Conservation (phyloP, 495 filamentous ascomycete genomes). For the Aspergillus steynii region DNA sequence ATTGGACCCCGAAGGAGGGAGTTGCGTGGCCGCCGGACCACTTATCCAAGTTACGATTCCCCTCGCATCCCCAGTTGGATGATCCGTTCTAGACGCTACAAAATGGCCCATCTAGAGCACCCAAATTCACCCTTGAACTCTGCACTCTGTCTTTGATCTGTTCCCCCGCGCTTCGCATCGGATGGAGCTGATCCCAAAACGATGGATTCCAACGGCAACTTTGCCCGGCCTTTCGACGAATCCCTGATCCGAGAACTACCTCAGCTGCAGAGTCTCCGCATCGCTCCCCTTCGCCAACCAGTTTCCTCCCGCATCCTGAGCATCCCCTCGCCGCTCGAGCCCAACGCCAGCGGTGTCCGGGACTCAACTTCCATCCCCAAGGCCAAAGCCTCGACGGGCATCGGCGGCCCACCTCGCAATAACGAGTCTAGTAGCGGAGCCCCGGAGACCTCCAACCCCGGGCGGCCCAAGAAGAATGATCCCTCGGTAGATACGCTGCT, state of each 20-base stretch:
- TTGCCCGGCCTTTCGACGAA: slow-evolving; percentile 40
- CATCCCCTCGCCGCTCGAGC: slow-evolving; percentile 47
- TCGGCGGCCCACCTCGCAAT: slow-evolving; percentile 26
- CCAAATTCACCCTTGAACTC: background rate
- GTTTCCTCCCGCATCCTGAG: slow-evolving; percentile 45
- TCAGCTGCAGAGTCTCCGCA: slow-evolving; percentile 45
- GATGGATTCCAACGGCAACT: slow-evolving; percentile 37
- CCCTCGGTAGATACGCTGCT: slow-evolving; percentile 30
- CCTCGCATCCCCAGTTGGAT: background rate
- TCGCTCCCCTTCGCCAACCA: slow-evolving; percentile 52
- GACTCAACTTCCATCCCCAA: slow-evolving; percentile 38
- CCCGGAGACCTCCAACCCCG: slow-evolving; percentile 36
- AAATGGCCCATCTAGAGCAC: background rate
- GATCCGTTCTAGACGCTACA: background rate
- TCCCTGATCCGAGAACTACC: slow-evolving; percentile 45
- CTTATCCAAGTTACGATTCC: background rate
- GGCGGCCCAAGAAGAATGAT: slow-evolving; percentile 39
- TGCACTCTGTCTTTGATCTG: slow-evolving; percentile 11
- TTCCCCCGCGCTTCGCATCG: slow-evolving; percentile 10
- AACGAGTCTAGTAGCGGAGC: slow-evolving; percentile 21
- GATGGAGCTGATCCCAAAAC: slow-evolving; percentile 13
- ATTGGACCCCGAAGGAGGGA: background rate
- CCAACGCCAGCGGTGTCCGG: slow-evolving; percentile 40
- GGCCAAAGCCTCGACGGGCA: slow-evolving; percentile 28
- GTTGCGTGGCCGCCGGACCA: background rate